Base-by-base conservation (phyloP, 139 green algal species). In the Microglena sp. region DNA sequence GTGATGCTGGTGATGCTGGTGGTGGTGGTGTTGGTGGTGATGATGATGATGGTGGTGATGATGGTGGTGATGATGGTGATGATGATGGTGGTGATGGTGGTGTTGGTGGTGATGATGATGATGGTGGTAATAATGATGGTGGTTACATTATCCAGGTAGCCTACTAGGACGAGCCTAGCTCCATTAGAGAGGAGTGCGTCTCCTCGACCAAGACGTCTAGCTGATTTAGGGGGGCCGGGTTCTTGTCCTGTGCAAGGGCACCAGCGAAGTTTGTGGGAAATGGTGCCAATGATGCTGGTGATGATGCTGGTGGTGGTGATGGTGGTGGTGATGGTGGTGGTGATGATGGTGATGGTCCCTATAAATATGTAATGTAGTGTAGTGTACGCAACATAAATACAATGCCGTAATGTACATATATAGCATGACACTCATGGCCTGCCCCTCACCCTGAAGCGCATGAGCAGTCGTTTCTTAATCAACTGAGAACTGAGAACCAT, bases 381-480 rank as follows among this genome's bases (percentile, higher is more conserved):
- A 15, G 11, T 50, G 11, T 50, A 50, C 40, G 15, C 40, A 11
- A 50, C 15, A 15, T 50, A 15, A 11, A 50, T 11, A 50, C 40
- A 24, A 50, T 50, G 40, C 40, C 40, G 40, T 24, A 11, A 50
- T 50, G 40, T 50, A 24, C 40, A 50, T 24, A 11, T 24, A 24
- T 50, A 24, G 40, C 11, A 50, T 36, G 59, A 8, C 36, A 83
- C 77, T 70, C 80, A n/a, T 35, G 79, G 72, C 72, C 80, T n/a
- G n/a, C n/a, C n/a, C n/a, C n/a, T n/a, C n/a, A n/a, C n/a, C n/a
- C n/a, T 81, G 71, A 84, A 89, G 15, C 77, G 61, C 72, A 89
- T 79, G 3, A 89, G 73, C 72, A 89, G 77, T 35, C 80, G 68
- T 75, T 87, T 87, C 73, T 89, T 71, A 2, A 89, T 56, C 40